Base-by-base conservation (phyloP, 306 rosid genomes). In the Prinsepia uniflora region DNA sequence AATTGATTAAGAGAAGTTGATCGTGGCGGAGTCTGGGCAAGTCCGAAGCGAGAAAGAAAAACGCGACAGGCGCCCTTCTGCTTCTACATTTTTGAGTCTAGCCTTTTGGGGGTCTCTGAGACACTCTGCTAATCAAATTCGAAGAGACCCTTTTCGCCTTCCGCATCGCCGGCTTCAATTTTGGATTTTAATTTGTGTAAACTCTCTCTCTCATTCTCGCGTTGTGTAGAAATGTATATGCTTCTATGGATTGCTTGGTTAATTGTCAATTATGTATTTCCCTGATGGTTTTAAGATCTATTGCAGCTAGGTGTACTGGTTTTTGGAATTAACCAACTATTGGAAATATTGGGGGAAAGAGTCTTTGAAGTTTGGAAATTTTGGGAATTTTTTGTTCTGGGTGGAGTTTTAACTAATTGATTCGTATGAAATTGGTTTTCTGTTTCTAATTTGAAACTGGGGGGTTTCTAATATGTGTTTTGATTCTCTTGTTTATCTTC, bases 121-220 rank as follows among this genome's bases (percentile, higher is more conserved):
- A 7, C 11, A 1, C 18, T 15, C 24, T 10, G 18, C 1, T 55
- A 46, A 9, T 55, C 55, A 34, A 70, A 70, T 57, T 57, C 55
- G 43, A 57, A 24, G 74, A 30, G 65, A 57, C 74, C 74, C 56
- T 43, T 43, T 70, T 22, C 12, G 12, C 44, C 65, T 8, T 57
- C 30, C 52, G 19, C 42, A 57, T 57, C 43, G 14, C 7, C 43
- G n/a, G 43, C 55, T 70, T 70, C 56, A 39, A 17, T 43, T 57
- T 24, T 44, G 34, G 55, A 3, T 22, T 57, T 39, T 12, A 56
- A 20, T 70, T 57, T 30, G 44, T 43, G 74, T 57, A 57, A 50
- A 17, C 13, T 41, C 49, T 39, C 62, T 19, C 63, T 70, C 65
- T 54, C 20, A 3, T 55, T 44, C 0, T 22, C 10, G 36, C 18